Conservation (phyloP, 2,329 filamentous ascomycete genomes). For the Penicillium verrucosum region DNA sequence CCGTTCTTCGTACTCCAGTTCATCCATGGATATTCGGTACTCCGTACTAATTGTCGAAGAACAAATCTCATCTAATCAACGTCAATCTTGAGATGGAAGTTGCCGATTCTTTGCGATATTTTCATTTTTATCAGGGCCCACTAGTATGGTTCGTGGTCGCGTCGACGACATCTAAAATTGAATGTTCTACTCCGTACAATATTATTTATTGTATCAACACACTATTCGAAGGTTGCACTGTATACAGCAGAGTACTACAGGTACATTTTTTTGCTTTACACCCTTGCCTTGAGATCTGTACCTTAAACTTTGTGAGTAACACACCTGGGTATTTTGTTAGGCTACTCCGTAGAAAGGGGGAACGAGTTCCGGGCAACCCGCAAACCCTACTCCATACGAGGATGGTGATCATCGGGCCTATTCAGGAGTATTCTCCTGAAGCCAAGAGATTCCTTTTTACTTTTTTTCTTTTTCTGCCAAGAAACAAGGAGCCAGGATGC, state of each 20-base stretch:
- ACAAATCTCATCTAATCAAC: background rate
- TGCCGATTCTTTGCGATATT: background rate
- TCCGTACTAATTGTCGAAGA: background rate
- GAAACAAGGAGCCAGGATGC: background rate
- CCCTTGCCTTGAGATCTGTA: background rate
- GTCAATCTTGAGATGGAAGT: background rate
- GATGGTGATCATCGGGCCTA: slow-evolving; percentile 8
- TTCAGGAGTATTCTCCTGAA: slow-evolving; percentile 8
- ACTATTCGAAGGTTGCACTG: background rate
- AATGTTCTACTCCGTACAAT: too few relatives aligned
- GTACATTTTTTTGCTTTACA: background rate
- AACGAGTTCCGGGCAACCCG: background rate
- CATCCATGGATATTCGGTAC: background rate
- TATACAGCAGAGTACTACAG: background rate
- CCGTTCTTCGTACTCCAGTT: background rate
- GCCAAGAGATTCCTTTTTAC: background rate
- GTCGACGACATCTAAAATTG: slow-evolving; percentile 14
- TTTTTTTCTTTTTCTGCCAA: background rate
- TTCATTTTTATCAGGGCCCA: slow-evolving; percentile 10
- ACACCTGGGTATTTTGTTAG: background rate
- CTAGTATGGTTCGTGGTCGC: slow-evolving; percentile 13
- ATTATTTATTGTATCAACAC: background rate
- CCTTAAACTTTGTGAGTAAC: background rate
- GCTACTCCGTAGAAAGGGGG: background rate
- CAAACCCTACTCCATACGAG: background rate